Percentiles rank a stretch among this genome's conserved stretches.
These are phyloP conservation scores for Basipetospora chlamydospora DNA, from an alignment of 2,329 filamentous ascomycete genomes.

Conservation along the genomic window DNA sequence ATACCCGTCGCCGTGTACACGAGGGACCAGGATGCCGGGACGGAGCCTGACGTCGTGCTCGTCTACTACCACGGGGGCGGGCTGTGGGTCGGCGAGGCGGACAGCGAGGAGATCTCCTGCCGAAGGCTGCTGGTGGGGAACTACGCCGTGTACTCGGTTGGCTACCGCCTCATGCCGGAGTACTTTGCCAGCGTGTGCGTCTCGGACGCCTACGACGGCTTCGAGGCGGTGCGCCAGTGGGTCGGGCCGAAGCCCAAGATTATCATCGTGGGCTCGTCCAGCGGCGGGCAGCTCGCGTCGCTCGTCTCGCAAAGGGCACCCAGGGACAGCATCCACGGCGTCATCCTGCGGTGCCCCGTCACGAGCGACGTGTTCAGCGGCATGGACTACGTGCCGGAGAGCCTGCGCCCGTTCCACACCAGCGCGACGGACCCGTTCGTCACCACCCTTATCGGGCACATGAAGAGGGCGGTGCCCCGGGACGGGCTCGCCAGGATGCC, in stretches of 20 bases:
- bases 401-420: conserved; percentile 22
- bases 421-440: conserved; percentile 23
- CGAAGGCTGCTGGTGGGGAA: conserved; percentile 20
- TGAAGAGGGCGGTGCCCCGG: conserved; percentile 19
- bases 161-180: conserved; percentile 29
- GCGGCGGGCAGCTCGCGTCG: conserved; percentile 31
- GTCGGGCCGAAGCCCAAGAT: conserved; percentile 10
- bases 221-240: conserved; percentile 10
- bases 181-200: conserved; percentile 24
- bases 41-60: conserved; percentile 14
- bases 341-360: conserved; percentile 32
- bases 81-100: conserved; percentile 29
- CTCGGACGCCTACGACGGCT: conserved; percentile 25
- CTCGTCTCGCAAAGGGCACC: conserved; percentile 22
- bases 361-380: conserved; percentile 27
- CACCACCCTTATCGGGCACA: conserved; percentile 19
- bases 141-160: conserved; percentile 26
- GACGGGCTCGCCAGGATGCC: conserved; percentile 26
- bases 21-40: conserved; percentile 7
- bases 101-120: conserved; percentile 33
- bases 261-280: conserved; percentile 29
- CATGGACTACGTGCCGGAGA: conserved; percentile 20
- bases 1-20: conserved; percentile 24
- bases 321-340: conserved; percentile 19
- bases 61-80: conserved; percentile 36